Base-by-base conservation (phyloP, 257 asterid genomes). In the Lithospermum erythrorhizon region DNA sequence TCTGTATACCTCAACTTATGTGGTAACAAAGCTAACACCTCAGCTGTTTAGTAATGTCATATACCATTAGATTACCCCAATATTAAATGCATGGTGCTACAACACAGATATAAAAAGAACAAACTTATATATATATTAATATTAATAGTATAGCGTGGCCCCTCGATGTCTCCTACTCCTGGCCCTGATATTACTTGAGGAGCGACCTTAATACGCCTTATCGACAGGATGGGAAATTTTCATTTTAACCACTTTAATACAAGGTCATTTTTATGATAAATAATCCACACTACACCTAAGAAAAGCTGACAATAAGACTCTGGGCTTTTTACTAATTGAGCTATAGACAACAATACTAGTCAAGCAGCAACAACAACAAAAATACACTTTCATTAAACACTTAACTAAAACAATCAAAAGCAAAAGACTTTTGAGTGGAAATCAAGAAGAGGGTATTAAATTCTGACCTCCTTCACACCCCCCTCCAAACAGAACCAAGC, bases 391-490 rank as follows among this genome's bases (percentile, higher is more conserved):
- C 18, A 41, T 41, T 4, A 13, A 41, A 41, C 49, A 41, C 49
- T 41, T 2, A 41, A 41, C 47, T 8, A 9, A 35, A 35, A 27
- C 49, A 41, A 41, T 41, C 49, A 41, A 41, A 13, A 11, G 4
- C 49, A 41, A 13, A 13, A 41, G 17, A 41, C 1, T 13, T 41
- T n/a, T 41, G 5, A 41, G 49, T 11, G 13, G 18, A 13, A 41
- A 41, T 11, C 49, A 41, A 41, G 49, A 41, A 41, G 14, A 11
- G 17, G 49, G 4, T 53, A 6, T 53, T 22, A 56, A 56, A 18
- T 13, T 79, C 79, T 56, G 17, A 90, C 98, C 98, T 80, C 98
- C 98, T 52, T 86, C 82, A 58, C 90, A 83, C 30, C 98, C 98
- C 13, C 98, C 96, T 23, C 98, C 98, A 55, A 83, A 91, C 62